Percentiles rank a stretch among this genome's conserved stretches.
These are phyloP conservation scores for Aspergillus biplanus DNA, from an alignment of 495 filamentous ascomycete genomes.

Conservation along the genomic window DNA sequence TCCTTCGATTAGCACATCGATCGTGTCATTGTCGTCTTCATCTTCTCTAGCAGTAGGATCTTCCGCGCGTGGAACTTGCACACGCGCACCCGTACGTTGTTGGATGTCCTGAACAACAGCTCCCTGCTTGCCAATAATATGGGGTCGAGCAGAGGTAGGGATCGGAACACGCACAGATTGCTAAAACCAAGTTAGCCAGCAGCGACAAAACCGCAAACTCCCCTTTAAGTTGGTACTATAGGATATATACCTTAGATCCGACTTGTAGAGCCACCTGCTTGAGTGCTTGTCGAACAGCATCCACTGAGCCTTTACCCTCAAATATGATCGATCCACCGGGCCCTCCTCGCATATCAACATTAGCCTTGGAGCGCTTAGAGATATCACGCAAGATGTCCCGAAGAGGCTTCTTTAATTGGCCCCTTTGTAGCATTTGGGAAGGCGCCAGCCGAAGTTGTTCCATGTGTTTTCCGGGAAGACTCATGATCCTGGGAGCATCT, in stretches of 20 bases:
- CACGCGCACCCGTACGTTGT: constrained; percentile 80
- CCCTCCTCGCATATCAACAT: constrained; percentile 72
- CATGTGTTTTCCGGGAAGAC: constrained; percentile 76
- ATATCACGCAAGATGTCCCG: constrained; percentile 83
- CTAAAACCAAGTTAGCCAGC: constrained; percentile 40
- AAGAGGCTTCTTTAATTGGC: constrained; percentile 79
- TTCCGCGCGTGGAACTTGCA: constrained; percentile 83
- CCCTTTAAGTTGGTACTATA: not conserved
- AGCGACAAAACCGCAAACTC: not conserved
- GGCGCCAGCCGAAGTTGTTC: constrained; percentile 73
- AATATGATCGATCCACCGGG: constrained; percentile 72
- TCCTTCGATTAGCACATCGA: constrained; percentile 88
- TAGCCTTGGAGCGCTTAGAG: constrained; percentile 84
- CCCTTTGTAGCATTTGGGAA: constrained; percentile 69
- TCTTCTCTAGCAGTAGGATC: constrained; percentile 50
- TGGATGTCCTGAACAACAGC: constrained; percentile 86
- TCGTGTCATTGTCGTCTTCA: constrained; percentile 76
- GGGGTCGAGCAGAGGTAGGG: constrained; percentile 76
- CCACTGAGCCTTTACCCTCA: constrained; percentile 76
- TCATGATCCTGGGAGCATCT: constrained; percentile 61
- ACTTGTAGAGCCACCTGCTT: constrained; percentile 85
- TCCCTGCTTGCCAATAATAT: constrained; percentile 91
- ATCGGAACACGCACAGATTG: constrained; percentile 76
- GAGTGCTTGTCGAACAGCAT: constrained; percentile 77
- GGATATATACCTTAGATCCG: constrained; percentile 69